phyloP scores from a whole-genome alignment of 2,329 filamentous ascomycete genomes.

The Pezicula rhizophila region DNA sequence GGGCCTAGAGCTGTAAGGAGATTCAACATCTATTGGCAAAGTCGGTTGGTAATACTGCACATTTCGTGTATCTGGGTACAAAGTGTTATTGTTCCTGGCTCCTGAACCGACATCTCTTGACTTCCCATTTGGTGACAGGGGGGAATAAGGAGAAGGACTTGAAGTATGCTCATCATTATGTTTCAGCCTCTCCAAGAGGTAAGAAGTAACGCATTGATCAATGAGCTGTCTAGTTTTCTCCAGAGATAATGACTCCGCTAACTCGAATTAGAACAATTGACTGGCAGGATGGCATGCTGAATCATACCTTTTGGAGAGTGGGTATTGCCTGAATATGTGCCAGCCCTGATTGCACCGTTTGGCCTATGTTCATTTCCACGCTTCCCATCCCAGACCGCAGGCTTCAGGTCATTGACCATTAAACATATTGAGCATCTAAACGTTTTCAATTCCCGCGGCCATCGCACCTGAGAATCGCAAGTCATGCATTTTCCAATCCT shows the following conservation, averaged over 20 bases:
- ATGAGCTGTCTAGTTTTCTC: slow-evolving; percentile 54
- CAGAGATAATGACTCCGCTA: slow-evolving; percentile 36
- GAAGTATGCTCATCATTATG: slow-evolving; percentile 23
- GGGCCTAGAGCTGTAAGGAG: neutral
- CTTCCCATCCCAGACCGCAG: slow-evolving; percentile 25
- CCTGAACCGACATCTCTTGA: neutral
- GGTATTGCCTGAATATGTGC: slow-evolving; percentile 8
- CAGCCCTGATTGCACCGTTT: slow-evolving; percentile 12
- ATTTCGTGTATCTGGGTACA: too few relatives aligned
- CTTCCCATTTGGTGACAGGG: slow-evolving; percentile 15
- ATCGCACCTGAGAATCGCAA: slow-evolving; percentile 73
- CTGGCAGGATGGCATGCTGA: neutral
- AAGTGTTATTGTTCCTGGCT: too few relatives aligned
- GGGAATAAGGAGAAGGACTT: slow-evolving; percentile 15
- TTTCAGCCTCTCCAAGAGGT: slow-evolving; percentile 39
- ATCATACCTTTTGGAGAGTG: slow-evolving; percentile 18
- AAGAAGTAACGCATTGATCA: slow-evolving; percentile 42
- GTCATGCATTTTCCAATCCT: slow-evolving; percentile 76
- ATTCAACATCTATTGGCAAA: neutral
- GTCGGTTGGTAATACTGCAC: too few relatives aligned
- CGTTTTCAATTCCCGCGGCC: slow-evolving; percentile 65
- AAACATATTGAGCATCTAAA: slow-evolving; percentile 81
- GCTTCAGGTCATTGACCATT: slow-evolving; percentile 74
- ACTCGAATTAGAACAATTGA: neutral
- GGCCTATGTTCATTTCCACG: slow-evolving; percentile 19